Evolutionary conservation across 1,284 basidiomycete genomes (phyloP), one percentile per base, ranked within the genome.

Genomic region (Ustilago hordei): DNA sequence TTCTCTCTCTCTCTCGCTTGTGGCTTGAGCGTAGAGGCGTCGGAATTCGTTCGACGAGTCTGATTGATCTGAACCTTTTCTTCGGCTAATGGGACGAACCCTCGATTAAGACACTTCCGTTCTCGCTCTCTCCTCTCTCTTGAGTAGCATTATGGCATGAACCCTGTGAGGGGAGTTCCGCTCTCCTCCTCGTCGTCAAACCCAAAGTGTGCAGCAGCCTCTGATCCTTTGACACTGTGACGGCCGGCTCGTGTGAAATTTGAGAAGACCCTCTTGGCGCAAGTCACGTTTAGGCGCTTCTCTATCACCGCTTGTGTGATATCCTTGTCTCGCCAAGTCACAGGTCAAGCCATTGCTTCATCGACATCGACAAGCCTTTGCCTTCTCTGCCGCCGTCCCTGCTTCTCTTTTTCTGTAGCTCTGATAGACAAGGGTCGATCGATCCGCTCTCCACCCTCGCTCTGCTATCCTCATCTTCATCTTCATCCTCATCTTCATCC

Each of bases 81-180:
- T 50, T 50, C 50, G 31, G 48, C 50, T 35, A 45, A 19, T 23
- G 28, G 36, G 28, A 32, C 45, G 23, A 38, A 39, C 38, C 54
- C 35, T 55, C 54, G 34, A 39, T 31, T 55, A 45, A 39, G 54
- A 55, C 54, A 55, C 35, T 55, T 38, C 54, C 35, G 54, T 55
- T 50, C 23, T 28, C 48, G 28, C 31, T 32, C 52, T 36, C 52
- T 53, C 6, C 50, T 35, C 32, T 11, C 52, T 54, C 17, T 32
- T 3, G 34, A 55, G 19, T n/a, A 56, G 38, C 32, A 31, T 47
- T 19, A 28, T 47, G 31, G 52, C 53, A 48, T 23, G 50, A n/a
- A 17, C 34, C 17, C 60, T 41, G 59, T 17, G 47, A 15, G n/a
- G 38, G 38, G 60, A 55, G 39, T 63, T 63, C 54, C 54, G 60